Base-by-base conservation (phyloP, 2,329 filamentous ascomycete species). In the Trichoderma afroharzianum region DNA sequence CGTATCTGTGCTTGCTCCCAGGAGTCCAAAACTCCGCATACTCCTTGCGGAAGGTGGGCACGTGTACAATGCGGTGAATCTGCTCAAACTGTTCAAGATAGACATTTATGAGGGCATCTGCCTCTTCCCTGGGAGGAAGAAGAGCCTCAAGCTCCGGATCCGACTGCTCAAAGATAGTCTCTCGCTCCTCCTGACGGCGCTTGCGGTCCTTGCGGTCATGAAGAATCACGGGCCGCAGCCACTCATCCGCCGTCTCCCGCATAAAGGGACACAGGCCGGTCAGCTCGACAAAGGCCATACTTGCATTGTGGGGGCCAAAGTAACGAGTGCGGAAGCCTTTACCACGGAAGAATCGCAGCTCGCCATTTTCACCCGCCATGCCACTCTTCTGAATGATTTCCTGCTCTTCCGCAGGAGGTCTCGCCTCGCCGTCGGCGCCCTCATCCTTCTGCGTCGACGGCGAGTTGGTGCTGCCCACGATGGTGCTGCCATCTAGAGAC, bases 221-320 rank as follows among this genome's bases (percentile, higher is more conserved):
- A 30, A 88, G 83, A 47, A 88, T 87, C 58, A 89, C 84, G 8
- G 88, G 88, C 66, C 85, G 84, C 69, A 90, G 82, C 87, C 88
- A 89, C 77, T 89, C 87, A 68, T 89, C 86, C 11, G 88, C 87
- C 1, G 87, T 89, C 80, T 90, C 87, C 74, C 85, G 86, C 88
- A 90, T 90, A 72, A 90, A 90, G 15, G 87, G 85, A 59, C 84
- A 87, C 59, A 90, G 82, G 3, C 88, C 88, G 3, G 86, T 85
- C 75, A 88, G 81, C 81, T 89, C 87, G 63, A 86, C 85, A 76
- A 90, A 88, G 12, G 88, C 88, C 80, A 88, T 86, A 80, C 85
- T 89, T 58, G 87, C 86, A 74, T 88, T 90, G 77, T 89, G 86
- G 3, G 87, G 87, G 2, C 88, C 87, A 75, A 87, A 88, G 77